Base-by-base conservation (phyloP, 768 basidiomycete genomes). In the Dacryopinax spathularia region DNA sequence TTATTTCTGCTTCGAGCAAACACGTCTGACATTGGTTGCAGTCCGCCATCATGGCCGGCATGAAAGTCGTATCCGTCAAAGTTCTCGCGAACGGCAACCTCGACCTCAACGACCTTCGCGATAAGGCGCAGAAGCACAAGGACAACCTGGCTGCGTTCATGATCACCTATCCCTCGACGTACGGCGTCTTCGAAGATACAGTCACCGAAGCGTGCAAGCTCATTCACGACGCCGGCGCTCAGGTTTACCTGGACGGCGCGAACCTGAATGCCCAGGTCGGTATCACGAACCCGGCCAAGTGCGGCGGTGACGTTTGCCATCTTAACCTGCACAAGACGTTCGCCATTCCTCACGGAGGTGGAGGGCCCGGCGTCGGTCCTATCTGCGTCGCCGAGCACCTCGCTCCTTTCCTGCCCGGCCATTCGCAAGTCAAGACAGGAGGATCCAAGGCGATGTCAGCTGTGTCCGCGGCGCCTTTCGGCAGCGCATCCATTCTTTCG, bases 251-350 rank as follows among this genome's bases (percentile, higher is more conserved):
- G 62, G 96, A 99, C 72, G 91, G 86, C 67, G 94, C 94, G 43
- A 98, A 98, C 72, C 78, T 96, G 66, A 95, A 96, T 71, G 92
- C 92, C 56, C 90, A 96, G 70, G 84, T 97, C 65, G 92, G 94
- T 27, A 72, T 96, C 64, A 96, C 94, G 33, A 91, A 92, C 72
- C 90, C 90, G 34, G 91, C 89, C 0, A 86, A 82, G n/a, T 95
- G 92, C 70, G 96, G 96, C 56, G 95, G 92, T 62, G 96, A 99
- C 74, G 93, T 99, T 36, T 96, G 93, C 73, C 96, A 99, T 73
- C 81, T 97, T 77, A 99, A 99, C 76, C 79, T 98, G 34, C 96
- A 99, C 79, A 99, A 98, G 77, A 95, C 93, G 1, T 96, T 96
- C 72, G 88, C 92, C 6, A 97, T 96, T 71, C 95, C 95, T 37